Conservation (phyloP, 257 asterid species). For the Echium plantagineum region DNA sequence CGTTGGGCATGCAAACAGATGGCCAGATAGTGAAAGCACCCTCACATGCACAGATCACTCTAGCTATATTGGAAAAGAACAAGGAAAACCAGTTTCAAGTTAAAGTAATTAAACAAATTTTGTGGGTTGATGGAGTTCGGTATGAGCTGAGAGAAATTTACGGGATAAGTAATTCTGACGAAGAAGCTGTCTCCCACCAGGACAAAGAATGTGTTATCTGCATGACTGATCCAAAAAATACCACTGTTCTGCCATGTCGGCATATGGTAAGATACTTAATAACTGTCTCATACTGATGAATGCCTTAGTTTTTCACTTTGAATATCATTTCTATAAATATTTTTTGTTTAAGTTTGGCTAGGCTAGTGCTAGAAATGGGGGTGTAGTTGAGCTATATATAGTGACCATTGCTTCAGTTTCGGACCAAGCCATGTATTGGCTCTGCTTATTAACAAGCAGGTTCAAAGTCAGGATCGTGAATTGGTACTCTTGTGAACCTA, state of each 20-base stretch:
- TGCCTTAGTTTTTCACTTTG: not conserved
- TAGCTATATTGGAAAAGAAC: conserved; percentile 56
- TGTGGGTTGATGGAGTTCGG: conserved; percentile 63
- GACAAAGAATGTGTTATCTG: conserved; percentile 90
- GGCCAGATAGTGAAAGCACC: conserved; percentile 20
- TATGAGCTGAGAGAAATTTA: conserved; percentile 85
- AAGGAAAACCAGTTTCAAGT: conserved; percentile 38
- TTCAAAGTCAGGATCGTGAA: no score
- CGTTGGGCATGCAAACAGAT: conserved; percentile 14
- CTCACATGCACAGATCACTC: conserved; percentile 68
- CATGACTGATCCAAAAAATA: conserved; percentile 83
- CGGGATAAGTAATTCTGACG: conserved; percentile 56
- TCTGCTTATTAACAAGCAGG: no score
- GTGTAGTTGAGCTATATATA: no score
- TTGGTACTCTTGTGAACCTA: no score
- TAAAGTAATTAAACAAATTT: conserved; percentile 70
- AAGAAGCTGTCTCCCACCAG: conserved; percentile 33
- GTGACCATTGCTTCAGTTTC: no score
- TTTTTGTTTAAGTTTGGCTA: no score
- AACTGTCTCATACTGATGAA: not conserved
- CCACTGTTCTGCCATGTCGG: conserved; percentile 87
- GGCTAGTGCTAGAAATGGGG: no score
- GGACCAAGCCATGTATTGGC: no score
- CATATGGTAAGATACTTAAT: conserved; percentile 62
- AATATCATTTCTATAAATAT: not conserved